These are phyloP conservation scores for Sporothrix protearum DNA, from an alignment of 2,329 filamentous ascomycete genomes.

Conservation along the genomic window DNA sequence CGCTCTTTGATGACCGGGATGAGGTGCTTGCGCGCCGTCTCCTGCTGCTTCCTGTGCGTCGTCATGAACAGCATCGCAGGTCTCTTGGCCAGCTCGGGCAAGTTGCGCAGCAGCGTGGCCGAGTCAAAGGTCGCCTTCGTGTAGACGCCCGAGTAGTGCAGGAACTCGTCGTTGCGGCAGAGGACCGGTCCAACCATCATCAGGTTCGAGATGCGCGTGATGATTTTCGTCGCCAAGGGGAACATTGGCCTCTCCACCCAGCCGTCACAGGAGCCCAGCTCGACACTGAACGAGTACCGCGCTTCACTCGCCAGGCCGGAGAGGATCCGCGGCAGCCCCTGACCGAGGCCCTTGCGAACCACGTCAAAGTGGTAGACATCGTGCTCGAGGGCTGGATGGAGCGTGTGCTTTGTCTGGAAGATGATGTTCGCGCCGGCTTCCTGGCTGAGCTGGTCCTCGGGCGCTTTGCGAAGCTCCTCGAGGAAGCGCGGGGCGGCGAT, in stretches of 20 bases:
- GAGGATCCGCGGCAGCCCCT: conserved; percentile 16
- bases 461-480: conserved; percentile 19
- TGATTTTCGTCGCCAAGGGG: conserved; percentile 31
- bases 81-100: conserved; percentile 28
- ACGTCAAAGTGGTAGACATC: conserved; percentile 18
- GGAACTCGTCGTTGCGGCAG: conserved; percentile 32
- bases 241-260: conserved; percentile 30
- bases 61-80: conserved; percentile 17
- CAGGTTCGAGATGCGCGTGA: conserved; percentile 34
- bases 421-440: conserved; percentile 18
- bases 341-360: conserved; percentile 9
- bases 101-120: conserved; percentile 30
- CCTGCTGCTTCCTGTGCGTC: conserved; percentile 7
- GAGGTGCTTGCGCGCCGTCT: conserved; percentile 28
- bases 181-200: conserved; percentile 35
- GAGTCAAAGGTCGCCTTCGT: conserved; percentile 31
- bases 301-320: conserved; percentile 10
- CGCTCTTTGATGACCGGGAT: conserved; percentile 32
- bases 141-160: conserved; percentile 32
- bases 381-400: conserved; percentile 16
- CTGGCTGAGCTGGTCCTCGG: conserved; percentile 17
- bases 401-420: conserved; percentile 19
- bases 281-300: background rate
- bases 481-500: conserved; percentile 15
- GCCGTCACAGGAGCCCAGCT: background rate